Evolutionary conservation across 495 filamentous ascomycete species (phyloP).

Genomic region (Talaromyces liani): DNA sequence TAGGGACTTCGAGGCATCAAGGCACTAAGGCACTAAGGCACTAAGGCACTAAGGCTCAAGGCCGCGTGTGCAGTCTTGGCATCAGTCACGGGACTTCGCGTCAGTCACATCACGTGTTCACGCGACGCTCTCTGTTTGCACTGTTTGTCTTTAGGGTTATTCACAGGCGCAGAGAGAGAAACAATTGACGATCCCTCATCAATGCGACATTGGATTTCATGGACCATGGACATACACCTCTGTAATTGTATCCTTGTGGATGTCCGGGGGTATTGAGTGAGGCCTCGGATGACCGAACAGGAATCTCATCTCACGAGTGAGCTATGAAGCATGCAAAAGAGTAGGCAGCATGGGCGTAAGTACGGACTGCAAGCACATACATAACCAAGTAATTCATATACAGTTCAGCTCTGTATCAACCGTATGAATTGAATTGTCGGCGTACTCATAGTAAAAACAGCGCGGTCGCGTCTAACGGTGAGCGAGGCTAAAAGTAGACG

Average conservation of each 20-base stretch:
- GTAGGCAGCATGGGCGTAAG: background rate
- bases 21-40: background rate
- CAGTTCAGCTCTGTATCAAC: too few relatives aligned
- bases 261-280: background rate
- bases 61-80: background rate
- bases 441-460: background rate
- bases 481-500: background rate
- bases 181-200: background rate
- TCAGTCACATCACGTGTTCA: background rate
- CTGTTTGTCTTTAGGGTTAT: background rate
- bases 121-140: background rate
- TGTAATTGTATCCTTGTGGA: background rate
- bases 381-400: background rate
- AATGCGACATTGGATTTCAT: background rate
- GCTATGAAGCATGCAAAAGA: too few relatives aligned
- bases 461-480: background rate
- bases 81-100: slow-evolving; percentile 5
- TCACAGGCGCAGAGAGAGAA: background rate
- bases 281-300: background rate
- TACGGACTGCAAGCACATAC: background rate
- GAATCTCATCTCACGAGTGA: too few relatives aligned
- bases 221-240: background rate
- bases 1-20: background rate
- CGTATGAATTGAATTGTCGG: too few relatives aligned
- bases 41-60: background rate